Base-by-base conservation (phyloP, 441 rosid species). In the Manihot esculenta region DNA sequence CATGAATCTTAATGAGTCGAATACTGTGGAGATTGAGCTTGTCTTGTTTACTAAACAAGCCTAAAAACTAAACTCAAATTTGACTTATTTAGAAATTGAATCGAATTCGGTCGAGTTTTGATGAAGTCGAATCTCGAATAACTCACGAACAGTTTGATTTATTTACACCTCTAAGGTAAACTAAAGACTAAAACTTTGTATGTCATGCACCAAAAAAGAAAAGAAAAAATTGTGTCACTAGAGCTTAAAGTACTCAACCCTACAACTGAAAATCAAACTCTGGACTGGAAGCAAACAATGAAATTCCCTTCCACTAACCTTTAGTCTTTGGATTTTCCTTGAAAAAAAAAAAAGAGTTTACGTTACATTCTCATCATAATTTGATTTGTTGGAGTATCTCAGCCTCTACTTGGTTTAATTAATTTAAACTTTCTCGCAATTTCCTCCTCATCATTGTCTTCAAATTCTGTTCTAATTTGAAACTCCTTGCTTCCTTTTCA, bases 221-320 rank as follows among this genome's bases (percentile, higher is more conserved):
- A 30, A 2, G 15, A 26, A 56, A 58, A 1, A 15, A 42, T 17
- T 58, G 60, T 13, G 5, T 56, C 26, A 13, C 35, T 11, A 5
- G 5, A 33, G 12, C 15, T 15, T 30, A 33, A 35, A 35, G 24
- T 10, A 1, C 50, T 62, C 35, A 24, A 56, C 18, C 18, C 65
- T 48, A 5, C 12, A 18, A 2, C n/a, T 51, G 12, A 66, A 66
- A 54, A 27, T 66, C 33, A 33, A 50, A 20, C n/a, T 33, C 45
- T 35, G n/a, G 70, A 66, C 45, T 35, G n/a, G 70, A 66, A 60
- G 27, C 70, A 20, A 30, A 66, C 11, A 17, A 65, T 49, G 15
- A 14, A 66, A 49, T 30, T 51, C 0, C 41, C 30, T 51, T 51
- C 70, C 10, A 35, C 20, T 45, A 23, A 51, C 10, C 26, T 41